phyloP scores from a whole-genome alignment of 2,329 filamentous ascomycete species.

The Aspergillus proliferans region DNA sequence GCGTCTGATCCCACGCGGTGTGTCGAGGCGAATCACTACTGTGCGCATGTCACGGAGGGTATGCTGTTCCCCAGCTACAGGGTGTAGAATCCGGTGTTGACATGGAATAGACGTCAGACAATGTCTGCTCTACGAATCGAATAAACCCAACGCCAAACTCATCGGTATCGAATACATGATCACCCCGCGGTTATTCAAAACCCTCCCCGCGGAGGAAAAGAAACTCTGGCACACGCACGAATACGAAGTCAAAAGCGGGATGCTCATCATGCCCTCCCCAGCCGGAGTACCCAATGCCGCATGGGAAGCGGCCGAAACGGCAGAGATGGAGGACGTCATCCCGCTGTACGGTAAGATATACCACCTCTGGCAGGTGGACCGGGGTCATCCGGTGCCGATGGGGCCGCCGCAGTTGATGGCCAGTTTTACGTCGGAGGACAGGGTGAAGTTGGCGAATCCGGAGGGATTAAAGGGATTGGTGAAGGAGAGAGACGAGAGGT shows the following conservation, averaged over 20 bases:
- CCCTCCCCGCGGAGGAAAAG: constrained; percentile 61
- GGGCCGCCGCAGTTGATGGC: constrained; percentile 60
- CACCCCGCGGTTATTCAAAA: constrained; percentile 60
- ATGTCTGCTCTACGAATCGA: constrained; percentile 76
- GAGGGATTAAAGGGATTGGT: constrained; percentile 34
- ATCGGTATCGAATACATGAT: constrained; percentile 90
- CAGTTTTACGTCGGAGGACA: constrained; percentile 42
- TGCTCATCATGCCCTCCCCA: constrained; percentile 38
- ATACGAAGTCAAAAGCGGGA: constrained; percentile 40
- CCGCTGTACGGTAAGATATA: constrained; percentile 76
- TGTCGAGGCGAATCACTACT: constrained; percentile 81
- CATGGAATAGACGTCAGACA: constrained; percentile 61
- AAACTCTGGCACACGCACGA: constrained; percentile 72
- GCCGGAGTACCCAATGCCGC: constrained; percentile 44
- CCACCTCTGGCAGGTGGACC: constrained; percentile 80
- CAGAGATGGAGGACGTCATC: constrained; percentile 72
- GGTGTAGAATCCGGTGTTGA: not conserved
- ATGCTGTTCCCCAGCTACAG: not conserved
- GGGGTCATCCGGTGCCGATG: constrained; percentile 59
- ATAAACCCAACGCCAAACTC: constrained; percentile 60
- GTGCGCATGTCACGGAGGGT: constrained; percentile 64
- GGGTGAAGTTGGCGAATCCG: constrained; percentile 16
- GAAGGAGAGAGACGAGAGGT: constrained; percentile 48
- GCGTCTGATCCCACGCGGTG: constrained; percentile 62
- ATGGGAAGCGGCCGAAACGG: constrained; percentile 72